Conservation (phyloP, 1,139 yeast genomes). For the Lodderomyces beijingensis region DNA sequence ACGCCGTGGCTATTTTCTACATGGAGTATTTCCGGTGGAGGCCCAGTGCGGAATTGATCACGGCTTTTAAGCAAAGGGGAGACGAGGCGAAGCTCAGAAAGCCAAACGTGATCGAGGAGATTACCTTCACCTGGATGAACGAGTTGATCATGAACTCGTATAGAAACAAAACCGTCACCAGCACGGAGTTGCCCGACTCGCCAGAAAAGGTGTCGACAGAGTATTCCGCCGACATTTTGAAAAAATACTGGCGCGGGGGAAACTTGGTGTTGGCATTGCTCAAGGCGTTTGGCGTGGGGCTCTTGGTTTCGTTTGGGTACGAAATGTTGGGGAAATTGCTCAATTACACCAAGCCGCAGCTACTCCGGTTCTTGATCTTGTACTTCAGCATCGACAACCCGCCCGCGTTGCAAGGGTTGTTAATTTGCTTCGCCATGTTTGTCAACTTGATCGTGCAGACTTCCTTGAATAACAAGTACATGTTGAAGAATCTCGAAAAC, state of each 20-base stretch:
- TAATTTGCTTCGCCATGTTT: constrained; percentile 51
- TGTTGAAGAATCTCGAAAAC: constrained; percentile 48
- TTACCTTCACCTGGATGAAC: constrained; percentile 65
- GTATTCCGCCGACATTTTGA: constrained; percentile 16
- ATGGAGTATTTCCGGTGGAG: constrained; percentile 26
- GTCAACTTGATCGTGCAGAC: constrained; percentile 42
- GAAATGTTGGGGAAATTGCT: constrained; percentile 44
- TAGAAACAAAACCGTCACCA: constrained; percentile 41
- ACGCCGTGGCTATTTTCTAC: constrained; percentile 18
- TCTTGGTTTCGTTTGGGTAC: constrained; percentile 37
- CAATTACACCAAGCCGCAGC: constrained; percentile 53
- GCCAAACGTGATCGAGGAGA: constrained; percentile 46
- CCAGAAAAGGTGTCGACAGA: constrained; percentile 45
- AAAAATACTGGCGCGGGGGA: constrained; percentile 23
- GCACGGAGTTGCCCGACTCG: constrained; percentile 52
- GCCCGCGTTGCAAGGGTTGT: constrained; percentile 48
- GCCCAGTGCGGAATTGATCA: constrained; percentile 23
- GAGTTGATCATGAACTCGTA: constrained; percentile 47
- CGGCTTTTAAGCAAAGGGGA: constrained; percentile 14
- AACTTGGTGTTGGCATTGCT: constrained; percentile 41
- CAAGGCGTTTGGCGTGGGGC: constrained; percentile 46
- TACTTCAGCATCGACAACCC: constrained; percentile 38
- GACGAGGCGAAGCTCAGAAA: constrained; percentile 19
- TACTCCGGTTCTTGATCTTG: constrained; percentile 42
- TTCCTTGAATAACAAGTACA: constrained; percentile 47